Evolutionary conservation across 1,284 basidiomycete genomes (phyloP).

Genomic region (Grifola frondosa): DNA sequence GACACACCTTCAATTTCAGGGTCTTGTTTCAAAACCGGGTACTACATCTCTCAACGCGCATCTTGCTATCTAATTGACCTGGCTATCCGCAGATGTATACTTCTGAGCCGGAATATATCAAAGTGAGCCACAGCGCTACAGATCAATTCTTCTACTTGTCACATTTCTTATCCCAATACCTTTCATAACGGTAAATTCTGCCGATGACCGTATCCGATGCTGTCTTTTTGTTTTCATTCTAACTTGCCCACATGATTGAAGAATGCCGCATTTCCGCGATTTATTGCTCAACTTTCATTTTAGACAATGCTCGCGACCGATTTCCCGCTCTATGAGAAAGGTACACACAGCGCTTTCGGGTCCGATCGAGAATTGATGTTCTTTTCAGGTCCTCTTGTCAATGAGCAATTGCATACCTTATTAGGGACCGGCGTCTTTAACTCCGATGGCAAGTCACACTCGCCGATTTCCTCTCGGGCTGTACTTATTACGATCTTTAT

Average conservation of each 20-base stretch:
- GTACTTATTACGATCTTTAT: neutral
- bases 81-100: slow-evolving; percentile 26
- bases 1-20: slow-evolving; percentile 21
- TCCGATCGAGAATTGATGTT: neutral
- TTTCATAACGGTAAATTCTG: too few relatives aligned
- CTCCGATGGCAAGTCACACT: slow-evolving; percentile 31
- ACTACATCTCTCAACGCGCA: neutral
- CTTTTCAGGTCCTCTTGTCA: slow-evolving; percentile 12
- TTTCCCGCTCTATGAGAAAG: slow-evolving; percentile 33
- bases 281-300: neutral
- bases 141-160: too few relatives aligned
- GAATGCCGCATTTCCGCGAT: neutral
- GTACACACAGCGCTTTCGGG: slow-evolving; percentile 4
- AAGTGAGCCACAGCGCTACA: too few relatives aligned
- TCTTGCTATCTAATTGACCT: neutral
- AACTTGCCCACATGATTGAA: too few relatives aligned
- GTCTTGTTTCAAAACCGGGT: slow-evolving; percentile 26
- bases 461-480: neutral
- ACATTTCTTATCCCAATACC: too few relatives aligned
- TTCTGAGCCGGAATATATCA: slow-evolving; percentile 31
- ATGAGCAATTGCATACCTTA: slow-evolving; percentile 22
- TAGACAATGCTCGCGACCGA: slow-evolving; percentile 32
- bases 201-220: too few relatives aligned
- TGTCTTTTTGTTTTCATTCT: too few relatives aligned
- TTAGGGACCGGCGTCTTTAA: slow-evolving; percentile 40